These are phyloP conservation scores for Clavispora phyllophila DNA, from an alignment of 805 yeast species.

Conservation along the genomic window DNA sequence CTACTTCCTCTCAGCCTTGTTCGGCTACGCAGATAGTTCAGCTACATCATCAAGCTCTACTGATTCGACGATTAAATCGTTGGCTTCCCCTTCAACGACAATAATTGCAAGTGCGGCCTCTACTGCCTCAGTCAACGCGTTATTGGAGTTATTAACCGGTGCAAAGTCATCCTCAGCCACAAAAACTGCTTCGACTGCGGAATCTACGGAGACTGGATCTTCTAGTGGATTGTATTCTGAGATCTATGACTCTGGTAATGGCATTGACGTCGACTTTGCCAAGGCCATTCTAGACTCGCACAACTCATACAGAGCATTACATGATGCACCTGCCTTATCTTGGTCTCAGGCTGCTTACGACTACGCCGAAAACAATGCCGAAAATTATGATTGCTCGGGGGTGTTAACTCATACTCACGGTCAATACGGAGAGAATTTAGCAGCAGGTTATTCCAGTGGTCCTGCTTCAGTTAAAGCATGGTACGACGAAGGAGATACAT, in stretches of 20 bases:
- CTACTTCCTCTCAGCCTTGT: neutral
- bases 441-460: constrained; percentile 30
- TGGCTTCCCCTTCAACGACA: constrained; percentile 1
- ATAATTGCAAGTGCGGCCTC: neutral
- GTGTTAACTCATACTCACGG: constrained; percentile 35
- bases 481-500: constrained; percentile 35
- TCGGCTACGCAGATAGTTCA: neutral
- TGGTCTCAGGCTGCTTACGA: constrained; percentile 30
- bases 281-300: constrained; percentile 28
- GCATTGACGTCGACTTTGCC: constrained; percentile 25
- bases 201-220: too few species aligned
- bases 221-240: constrained; percentile 13
- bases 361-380: constrained; percentile 31
- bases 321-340: constrained; percentile 24
- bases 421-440: constrained; percentile 37
- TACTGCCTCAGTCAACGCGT: too few species aligned
- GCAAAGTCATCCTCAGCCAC: too few species aligned
- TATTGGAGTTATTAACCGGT: neutral
- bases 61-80: too few species aligned
- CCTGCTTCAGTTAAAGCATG: constrained; percentile 33
- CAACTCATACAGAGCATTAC: constrained; percentile 27
- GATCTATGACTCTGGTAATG: constrained; percentile 16
- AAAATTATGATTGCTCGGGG: constrained; percentile 35
- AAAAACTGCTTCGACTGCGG: too few species aligned
- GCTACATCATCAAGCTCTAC: constrained; percentile 1